Conservation (phyloP, 177 flowering plant genomes). For the Vitis hybrid region DNA sequence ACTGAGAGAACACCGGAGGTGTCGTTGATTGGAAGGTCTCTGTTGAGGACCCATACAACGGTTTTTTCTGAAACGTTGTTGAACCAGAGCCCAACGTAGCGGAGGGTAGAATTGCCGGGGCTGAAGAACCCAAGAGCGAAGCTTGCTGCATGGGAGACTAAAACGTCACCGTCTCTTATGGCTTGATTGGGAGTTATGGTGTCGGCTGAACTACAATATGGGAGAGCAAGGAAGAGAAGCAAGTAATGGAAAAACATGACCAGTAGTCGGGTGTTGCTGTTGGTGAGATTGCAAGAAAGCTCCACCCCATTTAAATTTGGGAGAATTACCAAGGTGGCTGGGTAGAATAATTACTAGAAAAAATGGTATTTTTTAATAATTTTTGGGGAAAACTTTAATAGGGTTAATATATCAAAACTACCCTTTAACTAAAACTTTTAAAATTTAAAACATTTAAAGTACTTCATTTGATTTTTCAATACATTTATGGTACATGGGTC, state of each 20-base stretch:
- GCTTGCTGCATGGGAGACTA: constrained; percentile 12
- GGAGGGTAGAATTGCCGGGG: constrained; percentile 27
- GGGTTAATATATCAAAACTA: too few relatives aligned
- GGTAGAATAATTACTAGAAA: too few relatives aligned
- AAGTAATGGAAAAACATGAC: not conserved
- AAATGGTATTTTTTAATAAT: too few relatives aligned
- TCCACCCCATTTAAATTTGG: too few relatives aligned
- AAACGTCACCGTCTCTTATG: constrained; percentile 26
- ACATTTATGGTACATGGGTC: too few relatives aligned
- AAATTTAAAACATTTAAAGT: too few relatives aligned
- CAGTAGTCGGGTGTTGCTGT: not conserved
- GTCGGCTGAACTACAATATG: constrained; percentile 4
- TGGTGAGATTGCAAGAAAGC: not conserved
- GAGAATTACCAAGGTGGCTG: too few relatives aligned
- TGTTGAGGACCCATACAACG: constrained; percentile 46
- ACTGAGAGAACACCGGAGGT: constrained; percentile 27
- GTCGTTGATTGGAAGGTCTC: constrained; percentile 32
- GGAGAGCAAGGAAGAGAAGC: constrained; percentile 6
- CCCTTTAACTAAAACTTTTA: too few relatives aligned
- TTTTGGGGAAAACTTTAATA: too few relatives aligned
- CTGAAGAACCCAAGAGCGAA: constrained; percentile 44
- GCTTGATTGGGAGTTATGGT: constrained; percentile 14
- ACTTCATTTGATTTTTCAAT: too few relatives aligned
- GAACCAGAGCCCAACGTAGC: constrained; percentile 46
- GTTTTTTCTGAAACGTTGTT: constrained; percentile 18